Base-by-base conservation (phyloP, 805 yeast species). In the Kodamaea neixiangensis region DNA sequence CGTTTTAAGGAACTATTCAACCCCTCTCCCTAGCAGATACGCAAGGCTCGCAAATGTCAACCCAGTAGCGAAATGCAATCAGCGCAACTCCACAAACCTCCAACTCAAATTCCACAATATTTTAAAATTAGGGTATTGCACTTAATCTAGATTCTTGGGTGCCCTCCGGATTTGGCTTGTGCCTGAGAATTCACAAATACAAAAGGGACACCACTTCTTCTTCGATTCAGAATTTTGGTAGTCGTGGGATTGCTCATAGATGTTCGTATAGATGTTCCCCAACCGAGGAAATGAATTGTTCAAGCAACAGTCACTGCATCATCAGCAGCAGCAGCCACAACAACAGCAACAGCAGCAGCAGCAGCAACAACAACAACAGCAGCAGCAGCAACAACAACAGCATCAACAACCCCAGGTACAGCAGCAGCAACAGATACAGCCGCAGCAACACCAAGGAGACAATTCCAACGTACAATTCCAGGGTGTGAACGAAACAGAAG, bases 161-260 rank as follows among this genome's bases (percentile, higher is more conserved):
- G 20, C 7, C 41, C 19, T 37, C 41, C 41, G 41, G 41, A 37
- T 37, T 37, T 10, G 41, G 41, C 11, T 37, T 19, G 19, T 17
- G 41, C 21, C 19, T 37, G 41, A 17, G 11, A 17, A 37, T 34
- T 19, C 41, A 37, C 41, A 37, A 37, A 37, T 37, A 37, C 41
- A 37, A 37, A 37, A 37, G 41, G 41, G 41, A 37, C 41, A 37
- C 41, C 41, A 37, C 21, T 37, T 37, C 41, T 37, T 37, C 31
- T 25, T 25, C 31, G 31, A 25, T 25, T 25, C 31, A 25, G 31
- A 25, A 25, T 9, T 25, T 25, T 25, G 13, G 31, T 9, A 22
- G 41, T 14, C 19, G 41, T 15, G 41, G 41, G 21, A 37, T 14
- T 14, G 38, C 17, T 17, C 41, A 13, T 25, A 37, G 19, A 15